Base-by-base conservation (phyloP, 495 filamentous ascomycete species). In the Collariella sp. region DNA sequence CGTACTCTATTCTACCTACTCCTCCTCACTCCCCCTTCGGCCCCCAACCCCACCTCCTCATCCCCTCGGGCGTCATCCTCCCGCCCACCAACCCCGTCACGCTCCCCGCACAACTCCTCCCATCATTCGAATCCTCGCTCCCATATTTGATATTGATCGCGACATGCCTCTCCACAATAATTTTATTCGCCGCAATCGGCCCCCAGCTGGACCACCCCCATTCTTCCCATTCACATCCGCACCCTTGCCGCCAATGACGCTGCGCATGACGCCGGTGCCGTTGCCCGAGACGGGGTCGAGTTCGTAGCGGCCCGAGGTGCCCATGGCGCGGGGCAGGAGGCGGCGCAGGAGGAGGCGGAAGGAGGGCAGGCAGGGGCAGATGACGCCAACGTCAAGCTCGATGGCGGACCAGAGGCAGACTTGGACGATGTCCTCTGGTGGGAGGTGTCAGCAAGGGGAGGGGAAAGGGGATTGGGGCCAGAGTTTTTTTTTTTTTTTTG, bases 331-430 rank as follows among this genome's bases (percentile, higher is more conserved):
- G 35, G 61, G 63, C 2, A 66, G 38, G 19, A 64, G 13, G 12
- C 57, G 54, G 12, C 57, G 56, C 2, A 68, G 52, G 0, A 68
- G 52, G 7, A 66, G 51, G 7, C 63, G 63, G 50, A 66, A 58
- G 46, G 53, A 61, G 15, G 63, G 63, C 7, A 68, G 52, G 34
- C 65, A 68, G 19, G 65, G 58, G 50, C 63, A 66, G 45, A 66
- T 64, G 42, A 68, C 62, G 40, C 65, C 65, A n/a, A 68, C 54
- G 47, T 64, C 53, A 31, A 68, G 52, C 29, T 68, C 65, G 55
- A 68, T 61, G 35, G 48, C 59, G 20, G 63, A 62, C 66, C 66
- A 69, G 44, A 65, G 49, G 51, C 44, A 55, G 0, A 67, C 49
- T n/a, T 60, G 54, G 36, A 62, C 55, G 26, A 62, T 64, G 39